Evolutionary conservation across 441 rosid species (phyloP), one percentile per base, ranked within the genome.

Genomic region (Cnidoscolus chayamansa): DNA sequence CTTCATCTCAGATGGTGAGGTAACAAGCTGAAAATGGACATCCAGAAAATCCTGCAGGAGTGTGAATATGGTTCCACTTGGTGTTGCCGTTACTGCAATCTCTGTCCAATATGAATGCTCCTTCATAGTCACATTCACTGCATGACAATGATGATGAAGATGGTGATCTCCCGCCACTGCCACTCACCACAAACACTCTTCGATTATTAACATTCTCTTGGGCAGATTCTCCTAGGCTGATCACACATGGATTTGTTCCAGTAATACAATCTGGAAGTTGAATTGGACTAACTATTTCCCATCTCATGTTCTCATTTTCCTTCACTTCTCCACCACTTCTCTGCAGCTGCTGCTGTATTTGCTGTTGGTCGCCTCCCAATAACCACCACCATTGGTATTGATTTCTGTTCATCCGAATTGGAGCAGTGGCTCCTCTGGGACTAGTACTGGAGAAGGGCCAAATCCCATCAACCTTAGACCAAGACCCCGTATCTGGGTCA

Each of bases 41-140:
- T 51, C 85, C 86, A 47, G 87, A 85, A 77, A 85, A 85, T n/a
- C 78, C 80, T 32, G 45, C 56, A n/a, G 87, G 87, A 64, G 82
- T 82, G 30, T 79, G 77, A 48, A 87, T 67, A 20, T 79, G 74
- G 67, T 71, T 78, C 90, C 88, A 87, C 67, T 85, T 85, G 67
- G 63, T 40, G 61, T 17, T 55, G 11, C 77, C 82, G 54, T 54
- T 72, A 10, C 59, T 56, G 11, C 51, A 10, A 37, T 78, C 74
- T 79, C 50, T 80, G 60, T 78, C 76, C 79, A 68, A 67, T 37
- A 77, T 54, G 78, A 81, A 83, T 62, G 81, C 78, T 17, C 83
- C 87, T 78, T 79, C 78, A 31, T 76, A 79, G 57, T 80, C 76
- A 35, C 81, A 65, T 37, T 75, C 83, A 20, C 67, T 49, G 58